Evolutionary conservation across 73 alveolate species (phyloP), one percentile per base, ranked within the genome.

Genomic region (Paramecium octaurelia): DNA sequence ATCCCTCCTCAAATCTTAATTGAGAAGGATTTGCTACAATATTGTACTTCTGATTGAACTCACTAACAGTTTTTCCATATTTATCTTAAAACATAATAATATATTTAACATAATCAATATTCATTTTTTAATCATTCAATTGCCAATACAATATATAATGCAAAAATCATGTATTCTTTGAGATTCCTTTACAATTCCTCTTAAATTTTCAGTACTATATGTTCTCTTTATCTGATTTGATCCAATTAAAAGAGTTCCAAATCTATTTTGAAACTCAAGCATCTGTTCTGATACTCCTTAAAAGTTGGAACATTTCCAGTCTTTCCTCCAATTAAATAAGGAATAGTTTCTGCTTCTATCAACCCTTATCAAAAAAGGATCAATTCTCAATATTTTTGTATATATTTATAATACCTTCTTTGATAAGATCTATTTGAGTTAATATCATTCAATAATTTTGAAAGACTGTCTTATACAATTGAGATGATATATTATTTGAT

Each of bases 61-160:
- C 88, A 21, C 58, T 75, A 11, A 42, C 88, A 35, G 46, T 35
- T 75, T 42, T 35, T 75, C 88, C 88, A 6, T 75, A 75, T 75
- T 64, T 64, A 64, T 64, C 84, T 64, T 64, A 34, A 34, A 64
- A 64, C 84, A 64, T 64, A 64, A 12, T 64, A 31, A 12, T 31
- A 64, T 64, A 64, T 31, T 59, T 24, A 20, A 24, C 77, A 24
- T 64, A 64, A 27, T 64, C 29, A 42, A 64, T 64, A 27, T 2
- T 31, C 46, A 64, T 23, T 64, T 23, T 11, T 40, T 40, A 21
- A 12, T 64, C 84, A 64, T 64, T 64, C 84, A 27, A 31, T 27
- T 9, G 14, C 24, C 11, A 64, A 31, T 23, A 50, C 84, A 21
- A 64, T 27, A 64, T 12, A 64, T 2, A 64, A 34, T 64, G 24